Conservation (phyloP, 805 yeast genomes). For the Lipomyces anomalus region DNA sequence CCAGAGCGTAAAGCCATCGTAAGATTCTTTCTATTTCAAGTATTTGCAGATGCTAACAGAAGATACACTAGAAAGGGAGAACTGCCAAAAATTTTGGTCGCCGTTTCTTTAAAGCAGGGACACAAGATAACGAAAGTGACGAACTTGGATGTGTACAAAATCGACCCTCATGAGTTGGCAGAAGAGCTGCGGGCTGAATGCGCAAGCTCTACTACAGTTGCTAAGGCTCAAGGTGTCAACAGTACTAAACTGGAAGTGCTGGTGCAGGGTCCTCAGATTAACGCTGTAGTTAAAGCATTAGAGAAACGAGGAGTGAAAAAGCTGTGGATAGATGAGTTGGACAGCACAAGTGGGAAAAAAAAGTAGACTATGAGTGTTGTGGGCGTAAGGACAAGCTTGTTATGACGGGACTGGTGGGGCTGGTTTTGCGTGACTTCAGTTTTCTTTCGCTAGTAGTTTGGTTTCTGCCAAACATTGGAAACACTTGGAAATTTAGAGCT, state of each 20-base stretch:
- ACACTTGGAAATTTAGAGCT: too few species aligned
- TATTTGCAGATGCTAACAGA: conserved; percentile 27
- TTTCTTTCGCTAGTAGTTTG: too few species aligned
- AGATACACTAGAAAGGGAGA: conserved; percentile 53
- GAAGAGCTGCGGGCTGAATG: conserved; percentile 69
- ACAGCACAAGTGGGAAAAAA: conserved; percentile 27
- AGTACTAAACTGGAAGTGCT: conserved; percentile 55
- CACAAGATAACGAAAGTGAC: conserved; percentile 72
- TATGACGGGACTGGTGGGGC: too few species aligned
- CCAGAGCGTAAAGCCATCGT: background rate
- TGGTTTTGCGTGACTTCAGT: too few species aligned
- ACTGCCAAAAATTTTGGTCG: conserved; percentile 59
- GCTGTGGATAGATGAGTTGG: conserved; percentile 59
- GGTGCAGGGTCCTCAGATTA: conserved; percentile 88
- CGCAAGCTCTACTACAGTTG: conserved; percentile 78
- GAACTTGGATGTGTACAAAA: conserved; percentile 61
- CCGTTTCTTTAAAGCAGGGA: conserved; percentile 74
- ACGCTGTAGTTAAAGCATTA: conserved; percentile 53
- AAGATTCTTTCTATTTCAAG: too few species aligned
- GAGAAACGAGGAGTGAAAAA: conserved; percentile 57
- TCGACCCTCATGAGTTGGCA: conserved; percentile 61
- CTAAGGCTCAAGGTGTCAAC: conserved; percentile 23
- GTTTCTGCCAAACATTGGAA: too few species aligned
- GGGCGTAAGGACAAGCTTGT: too few species aligned
- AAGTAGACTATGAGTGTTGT: conserved; percentile 1